phyloP scores from a whole-genome alignment of 2,329 filamentous ascomycete genomes.

The Harringtonia lauricola region DNA sequence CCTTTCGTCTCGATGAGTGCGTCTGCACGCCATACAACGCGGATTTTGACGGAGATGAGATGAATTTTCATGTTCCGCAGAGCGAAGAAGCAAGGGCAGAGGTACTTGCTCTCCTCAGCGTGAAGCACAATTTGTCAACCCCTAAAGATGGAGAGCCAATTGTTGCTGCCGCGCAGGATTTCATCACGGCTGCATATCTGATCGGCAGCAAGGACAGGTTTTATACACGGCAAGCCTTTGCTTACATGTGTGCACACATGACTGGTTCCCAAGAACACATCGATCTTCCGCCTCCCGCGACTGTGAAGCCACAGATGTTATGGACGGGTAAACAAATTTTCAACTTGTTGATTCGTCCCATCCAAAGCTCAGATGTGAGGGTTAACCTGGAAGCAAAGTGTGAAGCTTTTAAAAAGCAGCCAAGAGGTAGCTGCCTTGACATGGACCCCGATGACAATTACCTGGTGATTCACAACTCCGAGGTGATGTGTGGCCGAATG shows the following conservation, averaged over 20 bases:
- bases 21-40: slow-evolving; percentile 97
- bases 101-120: slow-evolving; percentile 93
- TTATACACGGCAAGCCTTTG: slow-evolving; percentile 78
- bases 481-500: slow-evolving; percentile 95
- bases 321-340: slow-evolving; percentile 97
- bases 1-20: slow-evolving; percentile 94
- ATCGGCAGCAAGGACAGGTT: slow-evolving; percentile 89
- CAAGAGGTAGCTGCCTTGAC: slow-evolving; percentile 44
- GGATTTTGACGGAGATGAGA: slow-evolving; percentile 98
- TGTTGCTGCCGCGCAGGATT: slow-evolving; percentile 96
- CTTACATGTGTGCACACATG: slow-evolving; percentile 90
- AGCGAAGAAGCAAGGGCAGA: slow-evolving; percentile 94
- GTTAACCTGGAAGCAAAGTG: slow-evolving; percentile 93
- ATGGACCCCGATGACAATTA: slow-evolving; percentile 83
- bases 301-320: slow-evolving; percentile 72
- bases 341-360: slow-evolving; percentile 72
- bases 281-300: slow-evolving; percentile 76
- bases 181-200: slow-evolving; percentile 90
- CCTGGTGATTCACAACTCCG: slow-evolving; percentile 88
- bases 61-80: slow-evolving; percentile 97
- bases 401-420: slow-evolving; percentile 58
- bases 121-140: slow-evolving; percentile 90
- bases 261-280: slow-evolving; percentile 59
- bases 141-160: slow-evolving; percentile 97
- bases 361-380: slow-evolving; percentile 67